Conservation (phyloP, 2,329 filamentous ascomycete genomes). For the Ophiostoma sp. region DNA sequence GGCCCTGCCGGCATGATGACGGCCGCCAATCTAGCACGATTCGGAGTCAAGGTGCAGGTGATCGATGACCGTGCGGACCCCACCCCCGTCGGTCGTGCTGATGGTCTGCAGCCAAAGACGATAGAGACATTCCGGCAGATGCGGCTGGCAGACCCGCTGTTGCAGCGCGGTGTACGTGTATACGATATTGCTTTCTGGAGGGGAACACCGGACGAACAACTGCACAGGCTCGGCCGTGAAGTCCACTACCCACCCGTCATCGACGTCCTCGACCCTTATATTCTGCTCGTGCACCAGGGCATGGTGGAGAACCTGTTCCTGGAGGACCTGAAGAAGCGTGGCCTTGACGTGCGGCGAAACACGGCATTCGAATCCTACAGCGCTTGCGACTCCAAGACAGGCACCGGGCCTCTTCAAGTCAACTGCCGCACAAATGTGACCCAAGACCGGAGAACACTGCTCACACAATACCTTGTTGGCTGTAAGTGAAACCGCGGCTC, state of each 20-base stretch:
- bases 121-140: constrained; percentile 73
- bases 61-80: constrained; percentile 23
- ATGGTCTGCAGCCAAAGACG: constrained; percentile 71
- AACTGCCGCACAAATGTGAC: constrained; percentile 49
- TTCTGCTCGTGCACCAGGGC: constrained; percentile 62
- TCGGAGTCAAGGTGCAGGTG: constrained; percentile 41
- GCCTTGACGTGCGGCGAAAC: constrained; percentile 57
- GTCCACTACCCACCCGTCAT: constrained; percentile 58
- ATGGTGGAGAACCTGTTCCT: constrained; percentile 69
- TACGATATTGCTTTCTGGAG: constrained; percentile 74
- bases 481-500: constrained; percentile 38
- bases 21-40: constrained; percentile 44
- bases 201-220: constrained; percentile 51
- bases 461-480: constrained; percentile 61
- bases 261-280: constrained; percentile 51
- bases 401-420: constrained; percentile 43
- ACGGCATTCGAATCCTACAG: constrained; percentile 58
- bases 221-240: constrained; percentile 35
- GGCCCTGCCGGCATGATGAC: constrained; percentile 52
- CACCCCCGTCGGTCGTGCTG: constrained; percentile 50
- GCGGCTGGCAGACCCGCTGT: constrained; percentile 61
- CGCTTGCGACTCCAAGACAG: constrained; percentile 41
- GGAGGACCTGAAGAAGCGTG: constrained; percentile 60
- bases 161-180: constrained; percentile 62
- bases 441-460: constrained; percentile 42